These are phyloP conservation scores for Phytopythium ostracodes DNA, from an alignment of 352 stramenopile genomes.

Conservation along the genomic window DNA sequence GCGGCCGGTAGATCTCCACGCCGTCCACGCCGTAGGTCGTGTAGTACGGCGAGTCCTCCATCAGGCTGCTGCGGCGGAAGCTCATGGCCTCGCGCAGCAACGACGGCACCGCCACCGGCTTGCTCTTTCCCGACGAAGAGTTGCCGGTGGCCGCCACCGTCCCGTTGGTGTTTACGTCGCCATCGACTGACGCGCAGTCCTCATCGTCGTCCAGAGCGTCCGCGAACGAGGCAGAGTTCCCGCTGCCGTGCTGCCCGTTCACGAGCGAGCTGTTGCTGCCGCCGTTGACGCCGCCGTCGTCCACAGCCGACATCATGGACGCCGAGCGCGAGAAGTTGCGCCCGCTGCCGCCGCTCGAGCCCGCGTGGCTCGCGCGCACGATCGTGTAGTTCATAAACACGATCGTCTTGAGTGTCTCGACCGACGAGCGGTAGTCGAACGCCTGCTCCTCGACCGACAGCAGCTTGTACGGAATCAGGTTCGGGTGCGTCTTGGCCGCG, in stretches of 20 bases:
- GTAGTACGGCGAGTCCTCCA: slow-evolving; percentile 76
- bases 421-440: slow-evolving; percentile 83
- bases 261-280: slow-evolving; percentile 26
- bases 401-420: slow-evolving; percentile 88
- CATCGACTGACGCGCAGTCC: background rate
- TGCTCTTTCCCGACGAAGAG: slow-evolving; percentile 23
- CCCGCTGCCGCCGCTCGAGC: slow-evolving; percentile 38
- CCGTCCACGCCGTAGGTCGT: slow-evolving; percentile 59
- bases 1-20: slow-evolving; percentile 61
- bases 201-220: slow-evolving; percentile 8
- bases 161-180: slow-evolving; percentile 2
- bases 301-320: slow-evolving; percentile 59
- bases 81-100: slow-evolving; percentile 70
- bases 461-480: slow-evolving; percentile 79
- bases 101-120: slow-evolving; percentile 35
- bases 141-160: no score
- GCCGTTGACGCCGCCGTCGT: slow-evolving; percentile 12
- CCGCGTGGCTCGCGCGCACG: slow-evolving; percentile 36
- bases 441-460: slow-evolving; percentile 77
- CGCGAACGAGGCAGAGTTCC: background rate
- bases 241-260: slow-evolving; percentile 18
- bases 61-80: slow-evolving; percentile 72
- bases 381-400: slow-evolving; percentile 88
- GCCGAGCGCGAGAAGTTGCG: slow-evolving; percentile 61
- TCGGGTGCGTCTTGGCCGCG: slow-evolving; percentile 68